Base-by-base conservation (phyloP, 1,284 basidiomycete species). In the Agroathelia rolfsii region DNA sequence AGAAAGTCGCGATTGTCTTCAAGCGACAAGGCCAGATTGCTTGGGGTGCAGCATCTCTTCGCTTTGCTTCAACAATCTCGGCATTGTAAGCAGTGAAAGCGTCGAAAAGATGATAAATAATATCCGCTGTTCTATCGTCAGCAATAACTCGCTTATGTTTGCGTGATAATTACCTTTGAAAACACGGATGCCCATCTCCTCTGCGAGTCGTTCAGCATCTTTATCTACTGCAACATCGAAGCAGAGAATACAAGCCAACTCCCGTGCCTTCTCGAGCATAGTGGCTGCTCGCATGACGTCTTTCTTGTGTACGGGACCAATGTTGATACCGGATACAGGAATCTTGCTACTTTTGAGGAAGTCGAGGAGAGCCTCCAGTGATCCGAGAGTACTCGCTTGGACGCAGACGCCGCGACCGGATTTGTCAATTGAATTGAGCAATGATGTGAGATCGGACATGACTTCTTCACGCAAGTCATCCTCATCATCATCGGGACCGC, bases 101-200 rank as follows among this genome's bases (percentile, higher is more conserved):
- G 53, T 98, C 95, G 57, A 98, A 97, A 37, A 99, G 64, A 57
- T 98, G 95, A 61, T 99, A 99, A 50, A 99, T 98, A 56, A 98
- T 97, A 51, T 92, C 88, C 45, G 90, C 90, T 86, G 51, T 10
- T 28, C 22, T 9, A 13, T 33, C 10, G 41, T 39, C 26, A 44
- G 16, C 16, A 41, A 3, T 8, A 18, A 4, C 28, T 28, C 23
- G 3, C n/a, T n/a, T n/a, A 17, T 12, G 11, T 14, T 13, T 15
- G 33, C 15, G 5, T 11, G 9, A 16, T 13, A 46, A 59, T 28
- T 43, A 88, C 89, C 88, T 63, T 84, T 93, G 70, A 97, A 98
- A 48, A 98, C 63, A 47, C 76, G 78, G 50, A 98, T 82, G 21
- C 93, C 93, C 64, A 92, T 80, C 53, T 96, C 90, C 38, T 94